These are phyloP conservation scores for Pleurostoma richardsiae DNA, from an alignment of 2,329 filamentous ascomycete genomes.

Conservation along the genomic window DNA sequence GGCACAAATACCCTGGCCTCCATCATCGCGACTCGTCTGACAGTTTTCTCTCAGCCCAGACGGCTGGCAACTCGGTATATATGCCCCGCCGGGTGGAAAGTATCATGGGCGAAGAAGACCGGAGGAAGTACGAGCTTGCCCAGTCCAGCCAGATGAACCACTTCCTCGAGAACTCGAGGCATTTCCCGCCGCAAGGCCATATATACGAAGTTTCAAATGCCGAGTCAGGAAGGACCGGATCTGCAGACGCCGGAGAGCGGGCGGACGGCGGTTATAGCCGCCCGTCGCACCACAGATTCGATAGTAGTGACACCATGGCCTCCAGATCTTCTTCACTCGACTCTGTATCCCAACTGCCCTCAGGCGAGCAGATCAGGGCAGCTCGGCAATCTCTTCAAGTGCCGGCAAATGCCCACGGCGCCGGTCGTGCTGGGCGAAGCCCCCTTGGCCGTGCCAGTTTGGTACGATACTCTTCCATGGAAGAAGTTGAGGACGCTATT, in stretches of 20 bases:
- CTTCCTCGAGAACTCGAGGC: conserved; percentile 23
- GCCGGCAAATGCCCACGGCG: conserved; percentile 14
- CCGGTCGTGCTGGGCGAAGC: conserved; percentile 24
- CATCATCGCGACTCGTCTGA: conserved; percentile 61
- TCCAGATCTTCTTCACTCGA: conserved; percentile 10
- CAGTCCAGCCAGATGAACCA: conserved; percentile 47
- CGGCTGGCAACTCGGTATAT: conserved; percentile 55
- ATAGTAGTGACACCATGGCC: conserved; percentile 16
- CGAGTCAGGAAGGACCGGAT: conserved; percentile 33
- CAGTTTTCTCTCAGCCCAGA: conserved; percentile 55
- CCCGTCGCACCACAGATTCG: conserved; percentile 14
- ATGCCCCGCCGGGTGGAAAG: conserved; percentile 66
- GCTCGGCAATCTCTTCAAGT: conserved; percentile 13
- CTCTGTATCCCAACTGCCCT: too few relatives aligned
- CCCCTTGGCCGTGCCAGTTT: conserved; percentile 30
- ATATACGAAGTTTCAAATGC: conserved; percentile 45
- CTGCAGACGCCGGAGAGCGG: conserved; percentile 30
- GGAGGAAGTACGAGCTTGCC: conserved; percentile 66
- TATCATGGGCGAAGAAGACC: conserved; percentile 75
- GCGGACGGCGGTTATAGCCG: conserved; percentile 6
- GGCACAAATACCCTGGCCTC: conserved; percentile 21
- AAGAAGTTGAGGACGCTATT: conserved; percentile 17
- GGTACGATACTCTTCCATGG: conserved; percentile 19
- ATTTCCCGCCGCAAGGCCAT: conserved; percentile 31
- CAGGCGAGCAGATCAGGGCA: too few relatives aligned